phyloP scores from a whole-genome alignment of 805 yeast species.

The Myxozyma melibiosi region DNA sequence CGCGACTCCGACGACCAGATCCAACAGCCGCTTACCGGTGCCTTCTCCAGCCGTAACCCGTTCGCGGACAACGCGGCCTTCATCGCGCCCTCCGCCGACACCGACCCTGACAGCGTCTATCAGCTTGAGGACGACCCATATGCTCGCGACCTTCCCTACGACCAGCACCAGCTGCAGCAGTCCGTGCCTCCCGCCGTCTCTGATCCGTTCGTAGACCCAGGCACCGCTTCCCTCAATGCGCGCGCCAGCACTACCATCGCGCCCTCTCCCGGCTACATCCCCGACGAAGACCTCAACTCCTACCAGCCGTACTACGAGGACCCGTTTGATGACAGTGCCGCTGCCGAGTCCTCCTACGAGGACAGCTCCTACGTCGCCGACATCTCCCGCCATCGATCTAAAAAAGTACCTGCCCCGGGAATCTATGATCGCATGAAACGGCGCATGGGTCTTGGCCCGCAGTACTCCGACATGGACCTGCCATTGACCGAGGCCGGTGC shows the following conservation, averaged over 20 bases:
- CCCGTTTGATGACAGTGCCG: neutral
- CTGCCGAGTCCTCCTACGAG: neutral
- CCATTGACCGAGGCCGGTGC: constrained; percentile 29
- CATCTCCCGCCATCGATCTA: constrained; percentile 1
- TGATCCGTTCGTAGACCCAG: neutral
- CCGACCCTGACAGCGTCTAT: too few species aligned
- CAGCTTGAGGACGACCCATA: too few species aligned
- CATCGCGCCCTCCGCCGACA: neutral
- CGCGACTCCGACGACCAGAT: neutral
- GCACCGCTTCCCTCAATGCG: too few species aligned
- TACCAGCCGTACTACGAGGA: constrained; percentile 32
- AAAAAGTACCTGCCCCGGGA: constrained; percentile 16
- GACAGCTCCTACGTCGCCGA: constrained; percentile 5
- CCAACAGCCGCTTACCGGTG: neutral
- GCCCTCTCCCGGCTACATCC: neutral
- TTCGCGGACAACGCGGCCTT: neutral
- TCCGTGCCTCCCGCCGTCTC: too few species aligned
- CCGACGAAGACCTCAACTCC: constrained; percentile 11
- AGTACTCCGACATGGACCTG: constrained; percentile 25
- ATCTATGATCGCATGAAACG: constrained; percentile 24
- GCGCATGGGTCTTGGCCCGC: constrained; percentile 25
- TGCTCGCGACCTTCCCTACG: too few species aligned
- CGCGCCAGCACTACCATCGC: neutral
- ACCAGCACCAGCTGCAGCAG: too few species aligned
- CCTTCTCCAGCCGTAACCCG: constrained; percentile 4